Evolutionary conservation across 352 stramenopile species (phyloP), one percentile per base, ranked within the genome.

Genomic region (Blastocystis sp.): DNA sequence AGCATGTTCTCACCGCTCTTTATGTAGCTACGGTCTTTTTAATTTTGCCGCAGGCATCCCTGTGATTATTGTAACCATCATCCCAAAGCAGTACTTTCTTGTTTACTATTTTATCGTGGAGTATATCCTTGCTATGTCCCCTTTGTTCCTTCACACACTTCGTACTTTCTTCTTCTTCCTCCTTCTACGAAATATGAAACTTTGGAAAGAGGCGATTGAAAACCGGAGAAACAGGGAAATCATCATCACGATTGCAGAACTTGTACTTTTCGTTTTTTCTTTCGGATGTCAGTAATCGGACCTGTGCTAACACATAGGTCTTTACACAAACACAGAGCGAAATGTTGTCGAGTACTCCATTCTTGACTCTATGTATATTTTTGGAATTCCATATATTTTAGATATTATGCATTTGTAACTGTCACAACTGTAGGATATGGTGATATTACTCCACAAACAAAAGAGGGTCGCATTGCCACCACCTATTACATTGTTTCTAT

Each of bases 101-200:
- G 16, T 68, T 37, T 85, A 85, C 39, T 85, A 55, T 45, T 85
- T 85, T 37, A 50, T 85, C 20, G 47, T 65, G 39, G 73, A 85
- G 2, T 34, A 78, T 78, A 78, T 78, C 66, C 66, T 24, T n/a
- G 54, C 11, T 34, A 0, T 2, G 3, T 59, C 50, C 20, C 50
- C 20, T 59, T 13, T 24, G 7, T 53, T 78, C 66, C 66, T 78
- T 78, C 30, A 78, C 39, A 37, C 3, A 68, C 73, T 85, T 34
- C 73, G 73, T 39, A 85, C 73, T 30, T 85, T 85, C 73, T 85
- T 66, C 73, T 85, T 85, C 73, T 85, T 85, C 73, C 56, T 85
- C 11, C 63, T 66, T 34, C 73, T 85, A 11, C 73, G 73, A 26
- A 56, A 62, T 13, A 85, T 85, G 73, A 85, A 85, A 26, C 73